These are phyloP conservation scores for Tetraselmis striata DNA, from an alignment of 139 green algal species.

Conservation along the genomic window DNA sequence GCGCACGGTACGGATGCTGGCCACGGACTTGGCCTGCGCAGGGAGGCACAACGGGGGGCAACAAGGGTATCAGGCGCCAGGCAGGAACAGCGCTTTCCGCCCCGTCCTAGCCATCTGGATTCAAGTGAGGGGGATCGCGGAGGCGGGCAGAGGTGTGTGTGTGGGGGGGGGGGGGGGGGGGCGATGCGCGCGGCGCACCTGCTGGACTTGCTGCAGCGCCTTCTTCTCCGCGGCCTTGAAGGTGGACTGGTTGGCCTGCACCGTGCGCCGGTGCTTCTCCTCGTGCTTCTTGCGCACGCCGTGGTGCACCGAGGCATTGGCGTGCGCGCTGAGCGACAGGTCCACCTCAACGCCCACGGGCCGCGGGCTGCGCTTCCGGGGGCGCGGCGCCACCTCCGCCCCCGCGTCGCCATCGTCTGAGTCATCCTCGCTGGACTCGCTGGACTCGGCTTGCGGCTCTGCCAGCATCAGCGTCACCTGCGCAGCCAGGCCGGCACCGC, in stretches of 20 bases:
- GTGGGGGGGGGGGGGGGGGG: too few relatives aligned
- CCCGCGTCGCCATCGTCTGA: slow-evolving; percentile 6
- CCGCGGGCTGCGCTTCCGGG: not conserved
- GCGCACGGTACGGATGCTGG: slow-evolving; percentile 40
- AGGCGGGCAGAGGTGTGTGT: too few relatives aligned
- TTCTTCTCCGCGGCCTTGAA: slow-evolving; percentile 86
- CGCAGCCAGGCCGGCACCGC: too few relatives aligned
- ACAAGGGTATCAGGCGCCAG: too few relatives aligned
- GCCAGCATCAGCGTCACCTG: not conserved
- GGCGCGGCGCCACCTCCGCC: not conserved
- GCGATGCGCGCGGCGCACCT: too few relatives aligned
- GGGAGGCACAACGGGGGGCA: too few relatives aligned
- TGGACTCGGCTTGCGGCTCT: too few relatives aligned
- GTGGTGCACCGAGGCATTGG: slow-evolving; percentile 71
- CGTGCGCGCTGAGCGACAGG: slow-evolving; percentile 66
- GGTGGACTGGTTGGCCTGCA: slow-evolving; percentile 63
- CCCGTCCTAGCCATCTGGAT: too few relatives aligned
- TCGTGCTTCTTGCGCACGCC: slow-evolving; percentile 63
- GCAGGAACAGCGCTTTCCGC: too few relatives aligned
- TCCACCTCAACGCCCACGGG: slow-evolving; percentile 71
- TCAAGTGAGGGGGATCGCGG: too few relatives aligned
- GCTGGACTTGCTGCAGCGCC: slow-evolving; percentile 51
- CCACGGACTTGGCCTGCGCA: slow-evolving; percentile 19
- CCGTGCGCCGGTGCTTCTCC: slow-evolving; percentile 76
- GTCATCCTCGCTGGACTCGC: not conserved